Base-by-base conservation (phyloP, 2,329 filamentous ascomycete species). In the Clarireedia hainanense region DNA sequence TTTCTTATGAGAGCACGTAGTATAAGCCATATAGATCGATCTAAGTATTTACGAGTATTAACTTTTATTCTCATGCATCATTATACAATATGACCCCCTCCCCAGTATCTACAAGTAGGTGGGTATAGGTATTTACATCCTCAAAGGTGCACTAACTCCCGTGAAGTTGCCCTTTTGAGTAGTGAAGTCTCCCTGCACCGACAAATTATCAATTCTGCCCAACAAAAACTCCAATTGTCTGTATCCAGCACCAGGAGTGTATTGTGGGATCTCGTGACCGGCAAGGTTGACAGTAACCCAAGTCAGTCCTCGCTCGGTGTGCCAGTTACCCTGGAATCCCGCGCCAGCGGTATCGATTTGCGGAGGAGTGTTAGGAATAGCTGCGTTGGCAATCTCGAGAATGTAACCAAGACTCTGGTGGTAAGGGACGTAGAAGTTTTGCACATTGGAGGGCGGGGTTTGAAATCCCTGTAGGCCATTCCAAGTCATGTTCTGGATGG, bases 401-500 rank as follows among this genome's bases (percentile, higher is more conserved):
- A 85, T 77, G 2, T 78, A 70, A 2, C 81, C 83, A 10, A 80
- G 74, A 1, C 63, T 65, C 58, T 83, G 78, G 64, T 84, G 64
- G 37, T 66, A 65, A 7, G 66, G 66, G 3, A 67, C 60, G 43
- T 51, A 66, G 49, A 68, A 60, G 45, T 68, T 67, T 15, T 60
- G 45, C 4, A 50, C 43, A 2, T 43, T 6, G 2, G 60, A 58
- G 0, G 63, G 66, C 23, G 58, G 37, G 9, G 58, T 65, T 50
- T 79, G 76, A 72, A 89, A 88, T 0, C 85, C 85, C 61, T 85
- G 83, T 0, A 71, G 66, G 3, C 84, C 85, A 52, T 79, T 77
- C 80, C 81, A 88, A 0, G 84, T 88, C 82, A 88, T 85, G 68
- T 88, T 88, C 66, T 88, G 84, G 52, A 88, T 81, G 1, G 78